Conservation (phyloP, 164 flowering plant species). For the Stephania cephalantha region DNA sequence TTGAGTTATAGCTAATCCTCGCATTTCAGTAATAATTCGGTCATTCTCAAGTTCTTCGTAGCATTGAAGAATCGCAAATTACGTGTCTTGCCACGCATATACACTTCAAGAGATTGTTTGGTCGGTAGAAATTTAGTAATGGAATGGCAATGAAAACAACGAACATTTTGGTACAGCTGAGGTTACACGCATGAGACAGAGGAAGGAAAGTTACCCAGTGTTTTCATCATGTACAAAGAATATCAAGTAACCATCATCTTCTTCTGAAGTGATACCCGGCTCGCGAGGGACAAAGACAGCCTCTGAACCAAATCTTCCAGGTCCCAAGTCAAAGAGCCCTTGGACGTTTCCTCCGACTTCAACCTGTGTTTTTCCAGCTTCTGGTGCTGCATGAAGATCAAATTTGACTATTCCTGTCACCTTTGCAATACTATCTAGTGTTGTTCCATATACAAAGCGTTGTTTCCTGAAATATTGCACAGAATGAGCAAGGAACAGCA, state of each 20-base stretch:
- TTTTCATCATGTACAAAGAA: slow-evolving; percentile 83
- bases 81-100: too few species aligned
- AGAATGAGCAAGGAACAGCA: slow-evolving; percentile 4
- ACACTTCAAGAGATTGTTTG: background rate
- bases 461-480: slow-evolving; percentile 55
- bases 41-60: background rate
- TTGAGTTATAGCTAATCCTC: background rate
- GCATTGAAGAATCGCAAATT: too few species aligned
- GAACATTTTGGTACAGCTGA: background rate
- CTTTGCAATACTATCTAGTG: slow-evolving; percentile 67
- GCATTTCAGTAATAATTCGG: background rate
- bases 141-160: background rate
- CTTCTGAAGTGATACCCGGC: slow-evolving; percentile 66
- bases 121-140: background rate
- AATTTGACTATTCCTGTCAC: slow-evolving; percentile 78
- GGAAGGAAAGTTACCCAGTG: slow-evolving; percentile 50
- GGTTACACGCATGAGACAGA: background rate
- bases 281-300: slow-evolving; percentile 83
- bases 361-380: slow-evolving; percentile 51
- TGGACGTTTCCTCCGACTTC: slow-evolving; percentile 88
- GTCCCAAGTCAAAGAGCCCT: slow-evolving; percentile 77
- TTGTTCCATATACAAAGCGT: slow-evolving; percentile 77
- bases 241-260: slow-evolving; percentile 95
- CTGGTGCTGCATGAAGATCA: slow-evolving; percentile 82
- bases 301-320: slow-evolving; percentile 88